phyloP scores from a whole-genome alignment of 371 early-diverging fungal genomes.

The Mortierella sp. region DNA sequence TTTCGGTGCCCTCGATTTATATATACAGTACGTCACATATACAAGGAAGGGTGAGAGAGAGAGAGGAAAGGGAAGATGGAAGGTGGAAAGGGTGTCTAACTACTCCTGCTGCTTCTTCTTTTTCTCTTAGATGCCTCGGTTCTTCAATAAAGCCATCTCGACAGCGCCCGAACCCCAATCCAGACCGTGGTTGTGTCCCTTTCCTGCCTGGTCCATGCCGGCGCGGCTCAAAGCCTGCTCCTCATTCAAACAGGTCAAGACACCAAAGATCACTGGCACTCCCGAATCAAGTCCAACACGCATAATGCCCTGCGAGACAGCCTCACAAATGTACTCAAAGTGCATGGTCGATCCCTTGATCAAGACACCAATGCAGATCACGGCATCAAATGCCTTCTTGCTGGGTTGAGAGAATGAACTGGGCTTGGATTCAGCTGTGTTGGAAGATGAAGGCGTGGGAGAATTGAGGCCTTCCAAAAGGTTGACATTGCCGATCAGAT shows the following conservation, averaged over 20 bases:
- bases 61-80: not conserved
- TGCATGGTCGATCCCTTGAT: constrained; percentile 98
- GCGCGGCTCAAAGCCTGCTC: constrained; percentile 91
- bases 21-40: not conserved
- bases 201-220: constrained; percentile 63
- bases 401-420: constrained; percentile 7
- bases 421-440: constrained; percentile 5
- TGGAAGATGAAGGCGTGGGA: constrained; percentile 25
- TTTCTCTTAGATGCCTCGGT: constrained; percentile 55
- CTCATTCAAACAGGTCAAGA: constrained; percentile 93
- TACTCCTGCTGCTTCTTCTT: not conserved
- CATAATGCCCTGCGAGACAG: constrained; percentile 92
- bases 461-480: constrained; percentile 52
- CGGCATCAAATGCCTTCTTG: constrained; percentile 82
- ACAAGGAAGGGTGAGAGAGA: not conserved
- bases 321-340: constrained; percentile 97
- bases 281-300: constrained; percentile 89
- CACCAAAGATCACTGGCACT: constrained; percentile 95
- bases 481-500: constrained; percentile 62
- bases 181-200: constrained; percentile 92
- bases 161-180: constrained; percentile 98
- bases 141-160: constrained; percentile 86
- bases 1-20: not conserved
- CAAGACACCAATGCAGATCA: constrained; percentile 94
- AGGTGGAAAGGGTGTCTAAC: not conserved